phyloP scores from a whole-genome alignment of 441 rosid genomes.

The Iberis amara region DNA sequence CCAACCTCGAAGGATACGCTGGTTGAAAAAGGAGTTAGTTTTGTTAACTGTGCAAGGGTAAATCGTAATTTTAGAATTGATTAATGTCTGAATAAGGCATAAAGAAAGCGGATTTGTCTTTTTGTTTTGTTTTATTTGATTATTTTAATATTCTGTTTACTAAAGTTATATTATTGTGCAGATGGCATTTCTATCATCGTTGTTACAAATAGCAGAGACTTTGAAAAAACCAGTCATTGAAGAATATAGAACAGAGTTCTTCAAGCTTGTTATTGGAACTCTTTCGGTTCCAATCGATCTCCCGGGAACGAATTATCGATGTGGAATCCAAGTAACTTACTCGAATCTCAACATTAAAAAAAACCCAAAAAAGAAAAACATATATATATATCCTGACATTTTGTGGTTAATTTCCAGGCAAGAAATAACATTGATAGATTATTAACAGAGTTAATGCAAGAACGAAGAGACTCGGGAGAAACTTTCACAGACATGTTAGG shows the following conservation, averaged over 20 bases:
- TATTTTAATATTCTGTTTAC: not conserved
- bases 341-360: not conserved
- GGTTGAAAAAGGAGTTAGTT: too few species aligned
- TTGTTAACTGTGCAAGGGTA: too few species aligned
- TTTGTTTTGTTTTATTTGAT: too few species aligned
- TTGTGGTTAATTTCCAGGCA: constrained; percentile 43
- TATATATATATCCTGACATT: constrained; percentile 2
- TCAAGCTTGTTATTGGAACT: constrained; percentile 74
- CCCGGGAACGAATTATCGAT: constrained; percentile 66
- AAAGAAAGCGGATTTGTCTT: too few species aligned
- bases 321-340: constrained; percentile 56
- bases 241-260: constrained; percentile 70
- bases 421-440: constrained; percentile 59
- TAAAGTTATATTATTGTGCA: constrained; percentile 24
- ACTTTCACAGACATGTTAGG: constrained; percentile 65
- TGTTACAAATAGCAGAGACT: constrained; percentile 62
- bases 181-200: constrained; percentile 84
- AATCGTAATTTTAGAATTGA: too few species aligned
- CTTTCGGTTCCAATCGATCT: constrained; percentile 76
- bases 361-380: not conserved
- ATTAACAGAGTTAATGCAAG: constrained; percentile 46
- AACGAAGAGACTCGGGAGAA: constrained; percentile 47
- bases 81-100: too few species aligned
- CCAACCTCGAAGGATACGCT: too few species aligned
- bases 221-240: constrained; percentile 27